Conservation (phyloP, 495 filamentous ascomycete genomes). For the Astrothelium subdiscretum region DNA sequence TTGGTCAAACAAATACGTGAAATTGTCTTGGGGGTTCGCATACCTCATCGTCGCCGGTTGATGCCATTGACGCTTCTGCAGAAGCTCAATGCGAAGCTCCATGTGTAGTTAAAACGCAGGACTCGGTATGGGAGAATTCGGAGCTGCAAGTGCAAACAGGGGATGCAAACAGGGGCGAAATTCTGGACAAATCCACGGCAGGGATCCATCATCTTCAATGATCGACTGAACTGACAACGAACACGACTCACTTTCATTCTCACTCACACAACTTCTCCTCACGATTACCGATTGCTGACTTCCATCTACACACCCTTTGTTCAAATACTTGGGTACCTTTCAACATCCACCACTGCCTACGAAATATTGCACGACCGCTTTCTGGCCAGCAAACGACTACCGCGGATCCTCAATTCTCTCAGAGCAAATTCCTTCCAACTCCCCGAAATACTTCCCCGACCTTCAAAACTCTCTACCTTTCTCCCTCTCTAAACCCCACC, state of each 20-base stretch:
- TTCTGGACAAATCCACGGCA: neutral
- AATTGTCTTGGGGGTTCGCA: too few species aligned
- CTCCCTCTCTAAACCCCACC: neutral
- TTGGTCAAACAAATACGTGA: neutral
- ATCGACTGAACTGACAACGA: neutral
- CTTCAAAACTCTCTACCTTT: neutral
- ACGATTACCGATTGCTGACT: too few species aligned
- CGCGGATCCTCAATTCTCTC: conserved; percentile 2
- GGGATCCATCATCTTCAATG: neutral
- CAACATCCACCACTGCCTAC: neutral
- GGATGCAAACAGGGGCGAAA: neutral
- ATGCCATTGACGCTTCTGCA: neutral
- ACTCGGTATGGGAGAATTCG: too few species aligned
- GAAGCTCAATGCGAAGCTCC: neutral
- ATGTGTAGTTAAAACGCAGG: neutral
- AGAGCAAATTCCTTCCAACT: neutral
- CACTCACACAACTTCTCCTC: neutral
- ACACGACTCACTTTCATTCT: neutral
- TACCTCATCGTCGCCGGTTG: neutral
- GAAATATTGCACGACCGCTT: neutral
- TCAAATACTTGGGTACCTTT: neutral
- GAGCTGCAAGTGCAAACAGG: neutral
- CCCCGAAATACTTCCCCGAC: neutral
- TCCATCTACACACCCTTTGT: neutral
- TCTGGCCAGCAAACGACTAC: neutral